These are phyloP conservation scores for Noccaea bulbosa DNA, from an alignment of 345 rosid species.

Conservation along the genomic window DNA sequence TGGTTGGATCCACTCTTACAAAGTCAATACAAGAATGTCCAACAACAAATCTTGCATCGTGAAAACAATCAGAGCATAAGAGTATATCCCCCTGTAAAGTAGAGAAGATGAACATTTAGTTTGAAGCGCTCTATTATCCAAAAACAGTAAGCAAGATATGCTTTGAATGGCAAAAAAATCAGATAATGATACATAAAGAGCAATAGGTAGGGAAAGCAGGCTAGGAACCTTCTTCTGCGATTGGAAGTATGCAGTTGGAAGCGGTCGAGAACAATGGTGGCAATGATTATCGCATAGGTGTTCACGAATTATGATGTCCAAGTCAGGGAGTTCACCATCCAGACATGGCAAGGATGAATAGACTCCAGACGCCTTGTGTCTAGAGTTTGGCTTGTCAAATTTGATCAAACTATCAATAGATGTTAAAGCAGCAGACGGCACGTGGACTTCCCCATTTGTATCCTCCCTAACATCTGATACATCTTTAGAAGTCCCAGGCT, in stretches of 20 bases:
- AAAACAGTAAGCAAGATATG: conserved; percentile 14
- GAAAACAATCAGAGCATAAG: conserved; percentile 79
- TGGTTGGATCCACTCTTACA: conserved; percentile 67
- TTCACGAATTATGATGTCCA: conserved; percentile 91
- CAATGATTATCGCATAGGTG: conserved; percentile 78
- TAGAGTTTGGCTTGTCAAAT: conserved; percentile 94
- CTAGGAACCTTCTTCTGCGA: conserved; percentile 86
- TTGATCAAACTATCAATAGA: conserved; percentile 97
- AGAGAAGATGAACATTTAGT: conserved; percentile 34
- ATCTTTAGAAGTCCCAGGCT: conserved; percentile 58
- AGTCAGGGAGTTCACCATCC: conserved; percentile 63
- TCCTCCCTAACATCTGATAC: conserved; percentile 81
- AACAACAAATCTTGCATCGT: conserved; percentile 79
- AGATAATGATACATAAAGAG: conserved; percentile 25
- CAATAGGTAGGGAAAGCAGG: conserved; percentile 20
- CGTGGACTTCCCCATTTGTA: conserved; percentile 80
- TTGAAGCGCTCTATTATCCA: not conserved
- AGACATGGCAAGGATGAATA: conserved; percentile 57
- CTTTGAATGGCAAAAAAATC: conserved; percentile 2
- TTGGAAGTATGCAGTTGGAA: conserved; percentile 67
- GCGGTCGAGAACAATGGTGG: conserved; percentile 75
- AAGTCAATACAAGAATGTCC: conserved; percentile 95
- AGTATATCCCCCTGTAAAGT: conserved; percentile 73
- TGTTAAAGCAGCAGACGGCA: conserved; percentile 92
- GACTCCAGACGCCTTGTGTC: conserved; percentile 71